phyloP scores from a whole-genome alignment of 306 rosid species.

The Vigna reflexopilosa region DNA sequence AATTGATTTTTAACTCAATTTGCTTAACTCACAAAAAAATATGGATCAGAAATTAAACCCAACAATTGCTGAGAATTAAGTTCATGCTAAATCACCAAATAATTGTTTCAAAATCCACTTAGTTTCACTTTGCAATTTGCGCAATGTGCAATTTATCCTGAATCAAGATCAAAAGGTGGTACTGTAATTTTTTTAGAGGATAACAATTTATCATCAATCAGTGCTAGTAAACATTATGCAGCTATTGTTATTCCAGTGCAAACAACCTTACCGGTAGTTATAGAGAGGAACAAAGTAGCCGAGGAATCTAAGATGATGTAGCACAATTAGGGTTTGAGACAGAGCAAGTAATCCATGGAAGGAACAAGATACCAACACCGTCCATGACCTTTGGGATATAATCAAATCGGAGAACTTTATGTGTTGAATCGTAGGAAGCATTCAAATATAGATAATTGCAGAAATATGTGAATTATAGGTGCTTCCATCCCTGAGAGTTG shows the following conservation, averaged over 20 bases:
- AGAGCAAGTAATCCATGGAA: conserved; percentile 3
- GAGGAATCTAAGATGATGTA: conserved; percentile 20
- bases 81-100: not conserved
- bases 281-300: conserved; percentile 18
- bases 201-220: not conserved
- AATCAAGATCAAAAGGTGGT: too few relatives aligned
- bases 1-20: not conserved
- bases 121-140: not conserved
- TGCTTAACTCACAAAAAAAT: not conserved
- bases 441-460: not conserved
- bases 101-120: not conserved
- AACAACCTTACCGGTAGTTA: not conserved
- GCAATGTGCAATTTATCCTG: not conserved
- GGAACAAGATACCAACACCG: conserved; percentile 4
- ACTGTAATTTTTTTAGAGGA: not conserved
- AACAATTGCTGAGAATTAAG: not conserved
- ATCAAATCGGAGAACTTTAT: not conserved
- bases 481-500: not conserved
- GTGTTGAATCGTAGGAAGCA: not conserved
- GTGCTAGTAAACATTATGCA: not conserved
- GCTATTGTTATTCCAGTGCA: not conserved
- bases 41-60: conserved; percentile 8
- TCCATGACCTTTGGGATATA: conserved; percentile 6
- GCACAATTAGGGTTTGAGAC: conserved; percentile 36
- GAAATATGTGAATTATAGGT: not conserved